phyloP scores from a whole-genome alignment of 192 early-diverging fungal species.

The Backusella circina region DNA sequence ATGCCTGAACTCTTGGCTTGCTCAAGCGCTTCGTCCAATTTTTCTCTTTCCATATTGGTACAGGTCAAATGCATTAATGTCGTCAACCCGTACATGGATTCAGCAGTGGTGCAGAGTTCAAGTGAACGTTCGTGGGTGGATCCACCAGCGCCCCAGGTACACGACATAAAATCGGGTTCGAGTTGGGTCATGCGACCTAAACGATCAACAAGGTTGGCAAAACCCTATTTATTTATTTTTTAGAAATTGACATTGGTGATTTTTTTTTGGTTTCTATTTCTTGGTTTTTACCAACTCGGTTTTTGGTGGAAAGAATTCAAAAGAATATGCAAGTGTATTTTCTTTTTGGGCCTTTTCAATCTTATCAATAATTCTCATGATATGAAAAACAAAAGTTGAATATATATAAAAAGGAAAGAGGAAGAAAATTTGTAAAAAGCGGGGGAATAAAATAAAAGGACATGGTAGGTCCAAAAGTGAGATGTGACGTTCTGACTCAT shows the following conservation, averaged over 20 bases:
- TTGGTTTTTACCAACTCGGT: slow-evolving; percentile 69
- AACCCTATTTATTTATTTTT: slow-evolving; percentile 49
- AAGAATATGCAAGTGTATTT: slow-evolving; percentile 68
- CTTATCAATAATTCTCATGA: slow-evolving; percentile 74
- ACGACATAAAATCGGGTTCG: slow-evolving; percentile 75
- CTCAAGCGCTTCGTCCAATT: slow-evolving; percentile 68
- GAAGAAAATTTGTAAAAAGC: not conserved
- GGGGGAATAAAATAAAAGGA: not conserved
- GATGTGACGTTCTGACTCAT: slow-evolving; percentile 9
- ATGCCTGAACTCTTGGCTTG: slow-evolving; percentile 61
- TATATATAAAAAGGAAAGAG: not conserved
- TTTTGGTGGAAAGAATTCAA: slow-evolving; percentile 98
- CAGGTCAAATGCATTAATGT: slow-evolving; percentile 86
- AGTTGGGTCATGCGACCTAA: slow-evolving; percentile 74
- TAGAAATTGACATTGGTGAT: not conserved
- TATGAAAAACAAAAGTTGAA: not conserved
- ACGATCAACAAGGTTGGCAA: slow-evolving; percentile 80
- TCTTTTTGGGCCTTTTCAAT: slow-evolving; percentile 61
- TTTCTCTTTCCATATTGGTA: slow-evolving; percentile 83
- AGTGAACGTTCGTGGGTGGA: slow-evolving; percentile 69
- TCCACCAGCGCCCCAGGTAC: slow-evolving; percentile 89
- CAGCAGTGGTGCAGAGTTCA: slow-evolving; percentile 66
- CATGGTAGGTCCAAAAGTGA: not conserved
- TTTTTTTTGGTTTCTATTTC: not conserved
- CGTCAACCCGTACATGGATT: slow-evolving; percentile 74